Evolutionary conservation across 164 flowering plant species (phyloP), one percentile per base, ranked within the genome.

Genomic region (Magnolia sinica): DNA sequence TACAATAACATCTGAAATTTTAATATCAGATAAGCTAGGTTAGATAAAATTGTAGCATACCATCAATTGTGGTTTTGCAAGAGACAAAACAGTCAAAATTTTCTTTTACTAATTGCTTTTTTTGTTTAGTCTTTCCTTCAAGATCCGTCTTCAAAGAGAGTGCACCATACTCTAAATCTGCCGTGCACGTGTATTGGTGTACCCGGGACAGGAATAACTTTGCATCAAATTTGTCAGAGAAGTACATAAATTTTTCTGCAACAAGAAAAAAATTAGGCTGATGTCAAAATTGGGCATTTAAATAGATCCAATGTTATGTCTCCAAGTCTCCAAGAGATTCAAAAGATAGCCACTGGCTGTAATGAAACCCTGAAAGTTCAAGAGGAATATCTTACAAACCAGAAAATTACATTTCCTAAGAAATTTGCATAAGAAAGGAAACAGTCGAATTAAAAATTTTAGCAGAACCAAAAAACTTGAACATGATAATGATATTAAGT

Each of bases 1-100:
- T 27, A 27, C 45, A 37, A 37, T 5, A 37, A 5, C 45, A 37
- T 37, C 45, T 37, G 45, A 37, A 37, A 37, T 37, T 37, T 37
- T 27, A 27, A 27, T 27, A 27, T 27, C 29, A 27, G 0, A 37
- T 37, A 37, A 37, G 45, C 7, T 37, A 37, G 45, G 45, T 5
- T 37, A 37, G 45, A 37, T 37, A 37, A 37, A 37, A 37, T 4
- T 20, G 20, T 68, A 63, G 22, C 81, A 77, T 87, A 96, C 99
- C 99, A 87, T 96, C 99, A 79, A 96, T 96, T 20, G 99, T 96
- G 8, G 97, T 96, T 85, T 96, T 96, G 88, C 99, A 96, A 20
- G 99, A 96, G 79, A 96, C 98, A 82, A 96, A 96, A 84, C 99
- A 96, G 79, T 96, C 99, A 86, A 96, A 96, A 78, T 96, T 96